Evolutionary conservation across 352 stramenopile genomes (phyloP).

Genomic region (Pythium plurisporium): DNA sequence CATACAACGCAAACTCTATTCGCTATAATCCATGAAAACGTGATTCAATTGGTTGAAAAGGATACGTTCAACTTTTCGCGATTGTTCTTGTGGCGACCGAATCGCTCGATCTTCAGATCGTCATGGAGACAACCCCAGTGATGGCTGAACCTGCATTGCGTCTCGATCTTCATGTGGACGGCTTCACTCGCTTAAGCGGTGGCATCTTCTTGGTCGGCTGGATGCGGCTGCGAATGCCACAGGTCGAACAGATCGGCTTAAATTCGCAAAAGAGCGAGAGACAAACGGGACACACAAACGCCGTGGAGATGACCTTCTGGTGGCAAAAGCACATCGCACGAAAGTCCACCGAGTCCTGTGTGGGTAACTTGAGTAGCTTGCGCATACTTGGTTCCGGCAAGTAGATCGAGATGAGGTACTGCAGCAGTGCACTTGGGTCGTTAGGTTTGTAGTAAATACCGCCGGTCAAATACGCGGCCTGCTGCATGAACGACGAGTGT

Average conservation of each 20-base stretch:
- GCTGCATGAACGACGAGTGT: conserved; percentile 85
- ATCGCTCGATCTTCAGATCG: not conserved
- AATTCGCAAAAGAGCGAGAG: conserved; percentile 88
- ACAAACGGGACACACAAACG: conserved; percentile 83
- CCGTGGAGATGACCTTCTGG: conserved; percentile 75
- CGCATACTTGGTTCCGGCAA: conserved; percentile 74
- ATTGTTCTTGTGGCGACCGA: conserved; percentile 30
- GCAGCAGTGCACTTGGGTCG: conserved; percentile 57
- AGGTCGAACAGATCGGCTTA: conserved; percentile 83
- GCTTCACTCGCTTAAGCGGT: conserved; percentile 38
- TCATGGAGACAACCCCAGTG: not conserved
- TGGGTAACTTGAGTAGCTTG: conserved; percentile 77
- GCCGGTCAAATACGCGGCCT: conserved; percentile 80
- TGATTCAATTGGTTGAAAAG: conserved; percentile 18
- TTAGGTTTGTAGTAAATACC: conserved; percentile 87
- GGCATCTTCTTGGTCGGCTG: conserved; percentile 61
- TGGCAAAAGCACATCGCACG: conserved; percentile 89
- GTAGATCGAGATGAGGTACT: conserved; percentile 87
- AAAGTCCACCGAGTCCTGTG: conserved; percentile 86
- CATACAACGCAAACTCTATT: conserved; percentile 13
- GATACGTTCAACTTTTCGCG: not conserved
- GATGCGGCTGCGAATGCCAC: conserved; percentile 79
- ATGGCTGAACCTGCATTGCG: too few relatives aligned
- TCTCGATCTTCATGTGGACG: conserved; percentile 8
- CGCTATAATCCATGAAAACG: conserved; percentile 4